Conservation (phyloP, 2,329 filamentous ascomycete genomes). For the Trichoderma sp. region DNA sequence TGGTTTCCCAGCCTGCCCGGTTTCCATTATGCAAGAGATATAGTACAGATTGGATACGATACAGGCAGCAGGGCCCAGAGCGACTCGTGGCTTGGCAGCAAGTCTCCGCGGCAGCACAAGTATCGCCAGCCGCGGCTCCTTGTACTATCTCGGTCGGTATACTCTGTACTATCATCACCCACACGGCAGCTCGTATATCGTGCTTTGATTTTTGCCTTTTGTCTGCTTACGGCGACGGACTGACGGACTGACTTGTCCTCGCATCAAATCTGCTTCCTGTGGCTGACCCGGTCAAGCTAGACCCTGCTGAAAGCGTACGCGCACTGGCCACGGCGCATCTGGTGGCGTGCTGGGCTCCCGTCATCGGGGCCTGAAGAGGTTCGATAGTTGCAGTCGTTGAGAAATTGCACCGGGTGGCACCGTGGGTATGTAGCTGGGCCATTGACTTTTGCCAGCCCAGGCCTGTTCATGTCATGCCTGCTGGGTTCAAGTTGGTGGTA, state of each 20-base stretch:
- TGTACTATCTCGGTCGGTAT: not conserved
- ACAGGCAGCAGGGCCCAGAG: not conserved
- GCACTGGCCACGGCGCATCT: conserved; percentile 16
- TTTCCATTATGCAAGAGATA: not conserved
- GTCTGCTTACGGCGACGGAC: not conserved
- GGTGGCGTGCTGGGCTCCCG: conserved; percentile 16
- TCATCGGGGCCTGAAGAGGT: not conserved
- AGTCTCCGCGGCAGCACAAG: not conserved
- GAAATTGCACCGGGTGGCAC: not conserved
- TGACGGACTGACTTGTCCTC: not conserved
- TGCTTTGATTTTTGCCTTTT: not conserved
- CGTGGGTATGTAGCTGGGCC: not conserved
- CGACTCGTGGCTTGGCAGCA: not conserved
- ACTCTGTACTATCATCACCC: not conserved
- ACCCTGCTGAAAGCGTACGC: conserved; percentile 2
- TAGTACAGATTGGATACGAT: not conserved
- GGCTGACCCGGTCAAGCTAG: conserved; percentile 12
- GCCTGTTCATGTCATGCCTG: not conserved
- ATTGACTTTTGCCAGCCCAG: not conserved
- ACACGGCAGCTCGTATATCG: not conserved
- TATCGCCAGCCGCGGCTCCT: not conserved
- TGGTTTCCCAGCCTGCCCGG: not conserved
- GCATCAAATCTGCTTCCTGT: not conserved
- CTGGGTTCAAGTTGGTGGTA: not conserved
- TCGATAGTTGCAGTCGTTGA: not conserved